phyloP scores from a whole-genome alignment of 1,139 yeast species.

The Trichomonascaceae sp. region DNA sequence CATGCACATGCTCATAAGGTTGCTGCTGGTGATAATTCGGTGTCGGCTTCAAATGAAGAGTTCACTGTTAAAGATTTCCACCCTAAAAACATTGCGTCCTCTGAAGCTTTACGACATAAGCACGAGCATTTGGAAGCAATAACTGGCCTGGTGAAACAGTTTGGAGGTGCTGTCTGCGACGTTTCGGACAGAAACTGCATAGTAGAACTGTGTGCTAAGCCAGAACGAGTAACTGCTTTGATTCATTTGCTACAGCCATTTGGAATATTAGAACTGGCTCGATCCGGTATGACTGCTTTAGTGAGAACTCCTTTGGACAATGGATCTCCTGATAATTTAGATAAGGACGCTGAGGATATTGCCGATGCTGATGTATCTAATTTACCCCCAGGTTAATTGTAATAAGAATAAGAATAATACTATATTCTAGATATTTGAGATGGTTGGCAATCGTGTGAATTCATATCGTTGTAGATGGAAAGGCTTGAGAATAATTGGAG shows the following conservation, averaged over 20 bases:
- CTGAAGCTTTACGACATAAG: slow-evolving; percentile 91
- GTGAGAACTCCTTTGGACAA: slow-evolving; percentile 84
- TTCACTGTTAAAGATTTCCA: slow-evolving; percentile 42
- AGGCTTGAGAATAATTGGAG: too few relatives aligned
- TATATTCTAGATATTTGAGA: slow-evolving; percentile 1
- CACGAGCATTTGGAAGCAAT: slow-evolving; percentile 83
- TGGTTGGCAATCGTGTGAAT: background rate
- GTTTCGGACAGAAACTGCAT: slow-evolving; percentile 90
- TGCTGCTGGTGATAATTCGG: slow-evolving; percentile 25
- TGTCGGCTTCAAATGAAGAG: slow-evolving; percentile 13
- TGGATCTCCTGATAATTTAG: slow-evolving; percentile 42
- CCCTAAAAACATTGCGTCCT: slow-evolving; percentile 84
- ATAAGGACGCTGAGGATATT: slow-evolving; percentile 51
- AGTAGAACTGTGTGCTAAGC: slow-evolving; percentile 91
- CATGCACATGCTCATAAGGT: slow-evolving; percentile 48
- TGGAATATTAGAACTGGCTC: slow-evolving; percentile 91
- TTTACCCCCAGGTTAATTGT: slow-evolving; percentile 80
- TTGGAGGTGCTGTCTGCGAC: slow-evolving; percentile 90
- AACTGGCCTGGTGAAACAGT: slow-evolving; percentile 71
- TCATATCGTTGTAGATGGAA: too few relatives aligned
- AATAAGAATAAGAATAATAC: background rate
- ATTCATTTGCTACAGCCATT: slow-evolving; percentile 88
- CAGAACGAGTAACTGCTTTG: slow-evolving; percentile 79
- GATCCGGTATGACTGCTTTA: slow-evolving; percentile 98
- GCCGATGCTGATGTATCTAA: slow-evolving; percentile 30